Evolutionary conservation across 2,329 filamentous ascomycete species (phyloP), one percentile per base, ranked within the genome.

Genomic region (Cordyceps tenuipes): DNA sequence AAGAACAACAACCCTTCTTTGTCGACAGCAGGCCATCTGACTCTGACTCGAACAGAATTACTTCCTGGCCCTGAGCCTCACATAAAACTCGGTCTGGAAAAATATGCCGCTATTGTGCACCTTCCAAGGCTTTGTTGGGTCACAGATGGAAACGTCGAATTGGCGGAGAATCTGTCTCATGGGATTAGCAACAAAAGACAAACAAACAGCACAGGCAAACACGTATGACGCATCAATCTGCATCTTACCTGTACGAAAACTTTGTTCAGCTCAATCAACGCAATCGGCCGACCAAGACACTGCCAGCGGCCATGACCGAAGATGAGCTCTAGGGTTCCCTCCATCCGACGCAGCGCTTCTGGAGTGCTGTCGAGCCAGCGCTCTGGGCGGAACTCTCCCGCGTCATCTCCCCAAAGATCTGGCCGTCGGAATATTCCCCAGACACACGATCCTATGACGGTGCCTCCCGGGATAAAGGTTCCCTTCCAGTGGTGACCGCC

Each of bases 251-350:
- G 76, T 21, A 77, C 73, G 36, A 75, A 68, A 2, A 72, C 55
- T 66, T 73, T 72, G 47, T 74, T 74, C 57, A 76, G 26, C 63
- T 77, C 74, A 64, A 77, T 71, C 9, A 71, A 55, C 1, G 75
- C 74, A 26, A 77, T 67, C 0, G 69, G 69, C 4, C 71, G 69
- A 0, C 76, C 75, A 13, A 76, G 62, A 48, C 76, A 77, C 47
- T 69, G 67, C 68, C 71, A 76, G 3, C 69, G 60, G 0, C 76
- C 75, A 26, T 72, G 70, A 2, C 74, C 70, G 58, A 77, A 77
- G 0, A 75, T 66, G 10, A 76, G 59, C 15, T 77, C 75, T 17
- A 74, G 59, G 0, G 70, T 69, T 43, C 65, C 66, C 61, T 76
- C 72, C 72, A 74, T 75, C 36, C 64, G 62, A 15, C 62, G 68